These are phyloP conservation scores for Metarhizium sp. DNA, from an alignment of 2,329 filamentous ascomycete species.

Conservation along the genomic window DNA sequence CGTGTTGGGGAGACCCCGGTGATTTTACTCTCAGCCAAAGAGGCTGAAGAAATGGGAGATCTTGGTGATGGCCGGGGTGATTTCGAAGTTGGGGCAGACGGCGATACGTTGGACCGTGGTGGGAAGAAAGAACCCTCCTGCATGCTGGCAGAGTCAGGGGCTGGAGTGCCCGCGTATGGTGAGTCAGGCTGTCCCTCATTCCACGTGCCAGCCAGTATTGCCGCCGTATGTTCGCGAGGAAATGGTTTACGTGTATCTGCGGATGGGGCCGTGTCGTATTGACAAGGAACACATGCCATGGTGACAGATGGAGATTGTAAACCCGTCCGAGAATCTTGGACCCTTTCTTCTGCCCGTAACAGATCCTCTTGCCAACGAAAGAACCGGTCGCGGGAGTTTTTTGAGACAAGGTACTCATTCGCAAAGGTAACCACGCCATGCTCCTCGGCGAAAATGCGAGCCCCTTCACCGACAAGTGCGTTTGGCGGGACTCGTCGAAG, in stretches of 20 bases:
- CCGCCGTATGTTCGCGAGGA: constrained; percentile 40
- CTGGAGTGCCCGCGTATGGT: constrained; percentile 27
- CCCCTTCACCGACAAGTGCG: constrained; percentile 77
- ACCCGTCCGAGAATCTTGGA: constrained; percentile 15
- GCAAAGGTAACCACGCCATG: constrained; percentile 65
- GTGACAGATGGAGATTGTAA: constrained; percentile 8
- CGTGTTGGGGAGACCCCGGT: neutral
- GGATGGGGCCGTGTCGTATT: constrained; percentile 23
- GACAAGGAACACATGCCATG: constrained; percentile 16
- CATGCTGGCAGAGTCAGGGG: constrained; percentile 9
- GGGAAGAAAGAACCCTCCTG: constrained; percentile 11
- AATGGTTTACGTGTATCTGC: constrained; percentile 15
- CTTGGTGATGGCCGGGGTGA: neutral
- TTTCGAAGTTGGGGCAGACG: neutral
- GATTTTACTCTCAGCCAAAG: neutral
- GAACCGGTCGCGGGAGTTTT: constrained; percentile 69
- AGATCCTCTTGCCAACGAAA: constrained; percentile 70
- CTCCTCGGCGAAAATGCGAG: constrained; percentile 75
- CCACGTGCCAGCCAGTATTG: constrained; percentile 48
- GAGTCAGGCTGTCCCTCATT: constrained; percentile 56
- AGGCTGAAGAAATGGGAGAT: neutral
- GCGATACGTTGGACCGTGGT: constrained; percentile 1
- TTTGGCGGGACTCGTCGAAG: constrained; percentile 88
- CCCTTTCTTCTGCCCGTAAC: constrained; percentile 44
- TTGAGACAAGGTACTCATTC: constrained; percentile 71